Percentiles rank a stretch among this genome's conserved stretches.
phyloP scores from a whole-genome alignment of 2,329 filamentous ascomycete species.

The Graphiopsis chlorocephala region DNA sequence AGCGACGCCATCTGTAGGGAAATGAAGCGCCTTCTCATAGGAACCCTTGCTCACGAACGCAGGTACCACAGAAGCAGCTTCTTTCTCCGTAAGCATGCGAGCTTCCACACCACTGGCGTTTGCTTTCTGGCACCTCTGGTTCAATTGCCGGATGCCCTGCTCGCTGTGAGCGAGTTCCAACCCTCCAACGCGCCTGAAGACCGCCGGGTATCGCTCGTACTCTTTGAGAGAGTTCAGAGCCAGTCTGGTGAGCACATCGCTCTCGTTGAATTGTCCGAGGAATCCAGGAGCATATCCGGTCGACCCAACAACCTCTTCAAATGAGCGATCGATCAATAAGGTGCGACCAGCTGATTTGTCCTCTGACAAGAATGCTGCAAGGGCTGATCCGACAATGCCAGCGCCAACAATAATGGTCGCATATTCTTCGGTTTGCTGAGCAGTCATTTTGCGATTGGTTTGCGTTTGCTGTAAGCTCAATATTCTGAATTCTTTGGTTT shows the following conservation, averaged over 20 bases:
- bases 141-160: neutral
- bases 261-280: constrained; percentile 38
- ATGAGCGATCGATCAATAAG: constrained; percentile 23
- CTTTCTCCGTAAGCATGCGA: neutral
- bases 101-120: neutral
- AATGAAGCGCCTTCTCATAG: constrained; percentile 5
- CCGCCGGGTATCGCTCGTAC: constrained; percentile 2
- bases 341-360: constrained; percentile 18
- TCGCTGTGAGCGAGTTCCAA: constrained; percentile 14
- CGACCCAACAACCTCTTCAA: constrained; percentile 30
- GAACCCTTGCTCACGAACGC: neutral
- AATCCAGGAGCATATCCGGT: constrained; percentile 37
- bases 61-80: neutral
- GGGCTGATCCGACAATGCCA: constrained; percentile 37
- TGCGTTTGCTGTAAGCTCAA: neutral
- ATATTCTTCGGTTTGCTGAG: neutral
- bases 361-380: constrained; percentile 34
- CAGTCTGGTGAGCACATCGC: constrained; percentile 31
- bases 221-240: constrained; percentile 26
- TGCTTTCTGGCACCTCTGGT: neutral
- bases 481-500: neutral
- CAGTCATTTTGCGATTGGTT: neutral
- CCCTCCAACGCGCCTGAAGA: constrained; percentile 13
- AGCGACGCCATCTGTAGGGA: constrained; percentile 16
- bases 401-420: constrained; percentile 24